phyloP scores from a whole-genome alignment of 2,329 filamentous ascomycete species.

The Curvularia lunata region DNA sequence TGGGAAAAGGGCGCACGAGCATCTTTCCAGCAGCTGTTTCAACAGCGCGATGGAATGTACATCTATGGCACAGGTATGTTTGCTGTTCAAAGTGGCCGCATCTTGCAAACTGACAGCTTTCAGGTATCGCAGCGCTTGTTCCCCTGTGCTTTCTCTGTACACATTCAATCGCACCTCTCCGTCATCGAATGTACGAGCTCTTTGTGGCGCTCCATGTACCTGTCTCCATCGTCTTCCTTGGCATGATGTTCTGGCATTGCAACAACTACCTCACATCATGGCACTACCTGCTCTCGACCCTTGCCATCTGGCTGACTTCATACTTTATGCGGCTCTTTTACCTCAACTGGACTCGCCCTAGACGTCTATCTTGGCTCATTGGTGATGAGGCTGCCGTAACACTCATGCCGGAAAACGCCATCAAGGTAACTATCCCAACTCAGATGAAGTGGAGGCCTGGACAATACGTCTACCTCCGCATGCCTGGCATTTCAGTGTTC shows the following conservation, averaged over 20 bases:
- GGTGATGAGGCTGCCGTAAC: conserved; percentile 92
- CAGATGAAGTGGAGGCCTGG: conserved; percentile 92
- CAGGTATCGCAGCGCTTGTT: conserved; percentile 71
- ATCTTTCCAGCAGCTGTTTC: conserved; percentile 74
- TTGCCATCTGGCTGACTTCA: conserved; percentile 78
- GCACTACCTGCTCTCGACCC: conserved; percentile 83
- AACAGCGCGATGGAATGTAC: conserved; percentile 66
- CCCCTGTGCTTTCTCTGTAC: conserved; percentile 83
- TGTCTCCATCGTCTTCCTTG: conserved; percentile 79
- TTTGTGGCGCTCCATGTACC: conserved; percentile 86
- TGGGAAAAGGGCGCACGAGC: conserved; percentile 78
- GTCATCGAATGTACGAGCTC: conserved; percentile 80
- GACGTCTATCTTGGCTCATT: conserved; percentile 79
- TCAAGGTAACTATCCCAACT: conserved; percentile 93
- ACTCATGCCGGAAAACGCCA: conserved; percentile 88
- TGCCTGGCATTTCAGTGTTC: conserved; percentile 88
- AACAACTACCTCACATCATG: conserved; percentile 91
- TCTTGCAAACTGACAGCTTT: conserved; percentile 18
- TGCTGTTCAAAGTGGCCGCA: not conserved
- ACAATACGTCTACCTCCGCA: conserved; percentile 92
- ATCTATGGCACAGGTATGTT: conserved; percentile 80
- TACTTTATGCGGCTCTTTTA: conserved; percentile 79
- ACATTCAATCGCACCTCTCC: conserved; percentile 79
- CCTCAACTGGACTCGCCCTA: conserved; percentile 86
- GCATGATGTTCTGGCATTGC: conserved; percentile 92